Percentiles rank a stretch among this genome's conserved stretches.
These are phyloP conservation scores for sorghum (Sorghum bicolor) DNA, from an alignment of 176 grass and related monocot genomes.

Conservation along the genomic window DNA sequence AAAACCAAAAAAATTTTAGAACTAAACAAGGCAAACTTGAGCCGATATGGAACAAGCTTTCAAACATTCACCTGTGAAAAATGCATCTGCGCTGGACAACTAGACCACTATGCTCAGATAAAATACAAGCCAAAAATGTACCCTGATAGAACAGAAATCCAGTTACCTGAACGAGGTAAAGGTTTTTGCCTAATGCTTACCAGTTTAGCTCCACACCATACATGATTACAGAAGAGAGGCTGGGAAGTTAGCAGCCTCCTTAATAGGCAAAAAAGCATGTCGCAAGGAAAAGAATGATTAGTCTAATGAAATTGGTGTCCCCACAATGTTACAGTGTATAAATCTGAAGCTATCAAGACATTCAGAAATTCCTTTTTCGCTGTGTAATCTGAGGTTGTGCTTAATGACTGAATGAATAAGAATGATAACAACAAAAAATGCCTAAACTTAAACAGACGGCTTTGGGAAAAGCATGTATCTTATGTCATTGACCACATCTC, in stretches of 20 bases:
- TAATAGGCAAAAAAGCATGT: neutral
- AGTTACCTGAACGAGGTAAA: neutral
- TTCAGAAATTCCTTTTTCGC: slow-evolving; percentile 19
- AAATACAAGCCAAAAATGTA: neutral
- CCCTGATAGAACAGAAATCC: neutral
- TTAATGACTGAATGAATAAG: slow-evolving; percentile 44
- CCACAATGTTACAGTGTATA: slow-evolving; percentile 38
- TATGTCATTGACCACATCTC: slow-evolving; percentile 43
- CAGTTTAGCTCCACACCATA: neutral
- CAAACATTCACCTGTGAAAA: neutral
- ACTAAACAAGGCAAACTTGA: no score
- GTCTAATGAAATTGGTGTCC: slow-evolving; percentile 9
- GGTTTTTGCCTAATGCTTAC: neutral
- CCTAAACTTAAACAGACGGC: slow-evolving; percentile 26
- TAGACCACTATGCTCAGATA: neutral
- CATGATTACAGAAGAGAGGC: neutral
- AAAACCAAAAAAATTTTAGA: no score
- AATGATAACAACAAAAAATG: slow-evolving; percentile 36
- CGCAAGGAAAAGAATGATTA: slow-evolving; percentile 28
- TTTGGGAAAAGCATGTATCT: slow-evolving; percentile 23
- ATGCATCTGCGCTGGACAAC: neutral
- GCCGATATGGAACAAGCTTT: neutral
- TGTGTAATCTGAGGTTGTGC: slow-evolving; percentile 23
- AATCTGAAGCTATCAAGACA: slow-evolving; percentile 36
- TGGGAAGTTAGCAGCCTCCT: neutral